Evolutionary conservation across 2,329 filamentous ascomycete genomes (phyloP), one percentile per base, ranked within the genome.

Genomic region (Aphanocladium album): DNA sequence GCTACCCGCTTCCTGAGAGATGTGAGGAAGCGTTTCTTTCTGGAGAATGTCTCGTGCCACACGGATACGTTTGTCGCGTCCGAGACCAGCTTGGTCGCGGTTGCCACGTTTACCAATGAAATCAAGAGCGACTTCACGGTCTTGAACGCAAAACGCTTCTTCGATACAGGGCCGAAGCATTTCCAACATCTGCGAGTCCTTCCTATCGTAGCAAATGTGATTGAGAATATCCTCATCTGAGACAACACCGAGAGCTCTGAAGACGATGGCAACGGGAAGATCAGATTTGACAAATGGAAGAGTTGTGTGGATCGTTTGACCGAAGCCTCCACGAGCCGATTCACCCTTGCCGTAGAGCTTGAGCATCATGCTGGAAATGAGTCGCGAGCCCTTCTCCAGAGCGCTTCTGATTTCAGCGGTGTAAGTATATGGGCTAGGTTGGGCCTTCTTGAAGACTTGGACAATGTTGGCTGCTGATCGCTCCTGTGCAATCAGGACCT

Each of bases 181-280:
- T 79, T 99, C 95, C 61, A 99, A 80, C 93, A 99, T 97, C 69
- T 96, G 90, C 27, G 89, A 96, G 73, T 99, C 96, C 68, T 89
- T 95, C 64, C 91, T 87, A 71, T 98, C 93, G 74, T 96, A 97
- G 76, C 93, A 96, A 67, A 99, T 96, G 72, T 97, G 93, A 72
- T 97, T 97, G 51, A 99, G 81, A 65, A 99, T 99, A 71, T 99
- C 95, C 73, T 98, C 92, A 70, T 99, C 95, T 9, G 93, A 97
- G 5, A 99, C 93, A 37, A 99, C 89, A 68, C 95, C 95, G 16
- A 99, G 81, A 3, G 95, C 96, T 70, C 95, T 88, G 80, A 99
- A 99, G 60, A 98, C 93, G 65, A 98, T 90, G 62, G 89, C 93
- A 64, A 99, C 92, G 0, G 95, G 95, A 53, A 99, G 87, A 69